phyloP scores from a whole-genome alignment of 208 protist genomes.

The Leishmania mexicana region DNA sequence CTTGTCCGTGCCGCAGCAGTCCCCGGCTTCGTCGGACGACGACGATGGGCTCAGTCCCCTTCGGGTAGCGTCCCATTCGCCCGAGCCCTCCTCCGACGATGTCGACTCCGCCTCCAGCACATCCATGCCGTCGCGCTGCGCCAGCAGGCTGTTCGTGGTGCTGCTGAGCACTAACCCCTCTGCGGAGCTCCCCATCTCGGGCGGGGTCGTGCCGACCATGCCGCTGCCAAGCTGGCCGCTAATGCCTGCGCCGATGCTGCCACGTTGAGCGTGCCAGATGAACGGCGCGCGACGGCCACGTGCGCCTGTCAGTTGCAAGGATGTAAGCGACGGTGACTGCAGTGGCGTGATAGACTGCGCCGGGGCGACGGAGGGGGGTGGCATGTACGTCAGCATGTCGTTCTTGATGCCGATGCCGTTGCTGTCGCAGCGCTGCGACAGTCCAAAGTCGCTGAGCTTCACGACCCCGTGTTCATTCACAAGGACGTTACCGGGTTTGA shows the following conservation, averaged over 20 bases:
- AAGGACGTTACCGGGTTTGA: conserved; percentile 92
- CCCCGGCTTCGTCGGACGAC: conserved; percentile 15
- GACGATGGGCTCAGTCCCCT: conserved; percentile 6
- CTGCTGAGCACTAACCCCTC: conserved; percentile 1
- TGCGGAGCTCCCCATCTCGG: conserved; percentile 11
- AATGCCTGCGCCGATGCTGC: neutral
- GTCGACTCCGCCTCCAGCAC: conserved; percentile 33
- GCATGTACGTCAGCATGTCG: conserved; percentile 19
- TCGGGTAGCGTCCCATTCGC: neutral
- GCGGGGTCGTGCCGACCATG: conserved; percentile 7
- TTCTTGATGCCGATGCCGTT: conserved; percentile 31
- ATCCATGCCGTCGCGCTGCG: conserved; percentile 37
- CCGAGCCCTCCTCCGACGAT: conserved; percentile 3
- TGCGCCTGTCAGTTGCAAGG: conserved; percentile 3
- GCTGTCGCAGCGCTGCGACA: conserved; percentile 73
- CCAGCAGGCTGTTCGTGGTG: conserved; percentile 20
- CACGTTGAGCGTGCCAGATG: neutral
- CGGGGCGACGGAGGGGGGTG: conserved; percentile 22
- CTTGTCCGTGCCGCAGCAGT: conserved; percentile 84
- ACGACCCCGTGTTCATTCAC: conserved; percentile 60
- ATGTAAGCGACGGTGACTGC: conserved; percentile 20
- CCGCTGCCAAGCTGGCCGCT: neutral
- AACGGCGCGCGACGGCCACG: neutral
- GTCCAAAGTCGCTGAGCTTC: conserved; percentile 97
- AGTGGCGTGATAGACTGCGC: conserved; percentile 42